These are phyloP conservation scores for Pleoardoris graminearum DNA, from an alignment of 2,329 filamentous ascomycete genomes.

Conservation along the genomic window DNA sequence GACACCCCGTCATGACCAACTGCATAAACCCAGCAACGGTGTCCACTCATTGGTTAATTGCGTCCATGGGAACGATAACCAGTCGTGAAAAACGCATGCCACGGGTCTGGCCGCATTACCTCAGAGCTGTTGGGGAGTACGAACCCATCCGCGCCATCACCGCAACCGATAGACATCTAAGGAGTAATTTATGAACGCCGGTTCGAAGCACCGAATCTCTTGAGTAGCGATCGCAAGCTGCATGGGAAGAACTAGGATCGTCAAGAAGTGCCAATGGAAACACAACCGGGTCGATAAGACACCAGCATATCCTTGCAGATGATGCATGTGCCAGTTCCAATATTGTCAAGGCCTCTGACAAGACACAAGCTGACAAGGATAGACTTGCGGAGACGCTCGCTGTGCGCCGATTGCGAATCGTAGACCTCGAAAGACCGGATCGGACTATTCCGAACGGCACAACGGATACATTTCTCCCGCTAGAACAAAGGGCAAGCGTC, in stretches of 20 bases:
- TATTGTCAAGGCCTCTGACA: not conserved
- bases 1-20: not conserved
- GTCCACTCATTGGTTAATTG: not conserved
- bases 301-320: not conserved
- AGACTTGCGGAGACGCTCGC: not conserved
- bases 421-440: not conserved
- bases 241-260: not conserved
- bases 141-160: not conserved
- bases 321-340: not conserved
- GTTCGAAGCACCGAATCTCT: not conserved
- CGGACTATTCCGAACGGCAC: not conserved
- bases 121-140: not conserved
- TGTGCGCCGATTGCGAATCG: not conserved
- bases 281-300: not conserved
- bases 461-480: not conserved
- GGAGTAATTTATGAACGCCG: not conserved
- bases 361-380: not conserved
- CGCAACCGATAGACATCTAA: not conserved
- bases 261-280: no score
- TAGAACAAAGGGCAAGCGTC: not conserved
- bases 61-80: not conserved
- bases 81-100: not conserved
- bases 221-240: not conserved
- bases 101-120: not conserved
- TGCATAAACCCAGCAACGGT: not conserved